phyloP scores from a whole-genome alignment of 768 basidiomycete genomes.

The Pleurotus pulmonarius region DNA sequence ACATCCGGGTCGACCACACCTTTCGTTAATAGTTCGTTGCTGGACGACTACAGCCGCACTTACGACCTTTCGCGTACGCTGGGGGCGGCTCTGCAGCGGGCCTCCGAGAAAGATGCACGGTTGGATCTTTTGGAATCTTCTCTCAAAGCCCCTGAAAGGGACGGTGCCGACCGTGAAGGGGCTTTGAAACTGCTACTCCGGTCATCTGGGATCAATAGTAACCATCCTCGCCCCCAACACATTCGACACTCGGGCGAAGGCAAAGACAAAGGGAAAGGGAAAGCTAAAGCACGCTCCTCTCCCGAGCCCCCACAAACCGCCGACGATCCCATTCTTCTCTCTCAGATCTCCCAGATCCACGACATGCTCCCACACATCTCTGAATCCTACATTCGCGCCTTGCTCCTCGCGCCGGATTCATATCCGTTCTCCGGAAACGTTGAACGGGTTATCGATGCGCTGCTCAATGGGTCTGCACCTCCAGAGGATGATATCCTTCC shows the following conservation, averaged over 20 bases:
- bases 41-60: conserved; percentile 69
- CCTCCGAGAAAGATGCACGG: conserved; percentile 52
- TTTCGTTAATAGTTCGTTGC: conserved; percentile 64
- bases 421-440: conserved; percentile 48
- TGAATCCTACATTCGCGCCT: conserved; percentile 50
- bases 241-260: conserved; percentile 21
- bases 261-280: conserved; percentile 42
- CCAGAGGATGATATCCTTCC: conserved; percentile 19
- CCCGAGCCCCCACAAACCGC: conserved; percentile 9
- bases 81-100: conserved; percentile 35
- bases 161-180: conserved; percentile 39
- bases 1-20: conserved; percentile 31
- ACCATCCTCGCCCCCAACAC: not conserved
- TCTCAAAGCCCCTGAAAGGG: conserved; percentile 37
- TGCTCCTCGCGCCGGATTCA: conserved; percentile 42
- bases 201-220: conserved; percentile 46
- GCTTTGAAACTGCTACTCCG: conserved; percentile 61
- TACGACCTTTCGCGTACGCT: conserved; percentile 58
- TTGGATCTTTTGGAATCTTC: conserved; percentile 53
- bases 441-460: conserved; percentile 62
- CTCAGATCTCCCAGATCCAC: conserved; percentile 64
- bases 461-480: conserved; percentile 75
- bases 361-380: conserved; percentile 71
- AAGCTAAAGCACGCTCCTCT: not conserved
- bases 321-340: conserved; percentile 44